Conservation (phyloP, 495 filamentous ascomycete species). For the Articulospora tetracladia region DNA sequence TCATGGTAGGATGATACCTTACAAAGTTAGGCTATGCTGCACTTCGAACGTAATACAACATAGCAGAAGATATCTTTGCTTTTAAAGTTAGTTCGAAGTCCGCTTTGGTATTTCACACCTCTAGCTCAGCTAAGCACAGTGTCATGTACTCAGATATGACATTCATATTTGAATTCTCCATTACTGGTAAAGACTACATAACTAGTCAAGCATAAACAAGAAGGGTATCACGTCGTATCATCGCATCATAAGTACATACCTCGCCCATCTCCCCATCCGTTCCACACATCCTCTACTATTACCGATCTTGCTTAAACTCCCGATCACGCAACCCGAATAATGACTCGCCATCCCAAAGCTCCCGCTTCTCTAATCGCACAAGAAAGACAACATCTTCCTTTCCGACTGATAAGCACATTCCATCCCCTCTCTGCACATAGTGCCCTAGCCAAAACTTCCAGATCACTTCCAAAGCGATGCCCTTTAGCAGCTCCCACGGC, state of each 20-base stretch:
- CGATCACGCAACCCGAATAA: conserved; percentile 55
- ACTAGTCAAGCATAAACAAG: not conserved
- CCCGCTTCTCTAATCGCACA: conserved; percentile 70
- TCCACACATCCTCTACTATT: not conserved
- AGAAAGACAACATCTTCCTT: conserved; percentile 57
- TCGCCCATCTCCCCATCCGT: not conserved
- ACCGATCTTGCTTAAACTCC: not conserved
- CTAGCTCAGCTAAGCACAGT: no score
- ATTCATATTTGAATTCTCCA: not conserved
- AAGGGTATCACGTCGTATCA: conserved; percentile 2
- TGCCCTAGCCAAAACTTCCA: conserved; percentile 63
- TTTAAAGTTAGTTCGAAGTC: no score
- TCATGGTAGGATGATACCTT: no score
- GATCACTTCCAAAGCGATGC: conserved; percentile 43
- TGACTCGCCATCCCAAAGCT: conserved; percentile 60
- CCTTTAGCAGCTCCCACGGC: not conserved
- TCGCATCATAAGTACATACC: not conserved
- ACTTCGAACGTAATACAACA: no score
- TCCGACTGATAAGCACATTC: conserved; percentile 64
- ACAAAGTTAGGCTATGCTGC: no score
- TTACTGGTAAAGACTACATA: not conserved
- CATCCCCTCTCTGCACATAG: conserved; percentile 66
- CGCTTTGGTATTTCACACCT: no score
- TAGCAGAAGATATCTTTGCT: no score
- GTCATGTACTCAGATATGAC: no score